A percentile compares a stretch with the other conserved stretches of the same genome.
Conservation (phyloP, 345 rosid genomes). For the Moricandia moricandioides region DNA sequence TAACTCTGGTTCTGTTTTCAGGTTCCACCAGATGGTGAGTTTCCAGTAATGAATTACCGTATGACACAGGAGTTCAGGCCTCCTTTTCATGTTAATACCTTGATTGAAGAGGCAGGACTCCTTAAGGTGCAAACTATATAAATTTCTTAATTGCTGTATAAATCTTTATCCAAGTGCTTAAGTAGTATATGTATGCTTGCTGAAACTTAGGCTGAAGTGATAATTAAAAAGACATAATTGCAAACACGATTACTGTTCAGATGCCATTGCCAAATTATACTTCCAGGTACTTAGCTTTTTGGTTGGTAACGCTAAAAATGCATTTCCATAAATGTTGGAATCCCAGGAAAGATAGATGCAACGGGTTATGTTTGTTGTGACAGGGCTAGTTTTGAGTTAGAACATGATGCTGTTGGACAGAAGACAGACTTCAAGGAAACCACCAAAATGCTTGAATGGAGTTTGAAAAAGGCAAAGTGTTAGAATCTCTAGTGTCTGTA, state of each 20-base stretch:
- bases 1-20: slow-evolving; percentile 39
- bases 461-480: slow-evolving; percentile 67
- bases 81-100: slow-evolving; percentile 84
- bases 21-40: slow-evolving; percentile 99
- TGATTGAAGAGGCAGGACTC: slow-evolving; percentile 94
- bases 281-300: slow-evolving; percentile 53
- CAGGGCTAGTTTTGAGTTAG: slow-evolving; percentile 89
- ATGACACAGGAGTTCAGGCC: slow-evolving; percentile 99
- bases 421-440: slow-evolving; percentile 88
- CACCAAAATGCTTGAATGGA: slow-evolving; percentile 90
- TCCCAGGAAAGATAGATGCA: not conserved
- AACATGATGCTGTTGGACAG: slow-evolving; percentile 79
- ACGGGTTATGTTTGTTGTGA: slow-evolving; percentile 7
- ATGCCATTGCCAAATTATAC: slow-evolving; percentile 96
- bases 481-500: not conserved
- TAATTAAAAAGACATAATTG: slow-evolving; percentile 71
- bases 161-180: slow-evolving; percentile 4
- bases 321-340: not conserved
- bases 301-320: not conserved
- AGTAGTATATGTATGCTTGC: slow-evolving; percentile 8
- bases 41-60: slow-evolving; percentile 98
- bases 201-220: slow-evolving; percentile 82
- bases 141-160: not conserved
- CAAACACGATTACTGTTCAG: slow-evolving; percentile 75
- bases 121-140: slow-evolving; percentile 55